Evolutionary conservation across 2,329 filamentous ascomycete genomes (phyloP).

Genomic region (Capronia epimyces): DNA sequence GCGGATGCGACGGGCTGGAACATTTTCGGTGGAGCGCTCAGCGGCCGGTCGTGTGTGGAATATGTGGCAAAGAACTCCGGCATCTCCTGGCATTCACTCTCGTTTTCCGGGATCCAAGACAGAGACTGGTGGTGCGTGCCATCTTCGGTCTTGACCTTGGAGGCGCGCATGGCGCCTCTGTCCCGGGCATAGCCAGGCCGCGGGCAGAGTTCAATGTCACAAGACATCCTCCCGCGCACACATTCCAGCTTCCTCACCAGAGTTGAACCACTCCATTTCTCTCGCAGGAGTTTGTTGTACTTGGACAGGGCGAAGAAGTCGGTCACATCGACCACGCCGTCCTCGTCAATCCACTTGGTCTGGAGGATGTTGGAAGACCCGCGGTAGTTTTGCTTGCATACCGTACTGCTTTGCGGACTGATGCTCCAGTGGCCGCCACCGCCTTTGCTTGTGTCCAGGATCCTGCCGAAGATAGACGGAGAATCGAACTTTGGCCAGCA

Average conservation of each 20-base stretch:
- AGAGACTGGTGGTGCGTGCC: conserved; percentile 18
- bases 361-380: conserved; percentile 70
- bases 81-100: conserved; percentile 3
- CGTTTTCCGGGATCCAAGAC: conserved; percentile 8
- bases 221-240: conserved; percentile 59
- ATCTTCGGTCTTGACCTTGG: conserved; percentile 13
- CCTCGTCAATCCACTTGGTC: conserved; percentile 70
- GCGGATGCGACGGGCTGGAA: conserved; percentile 10
- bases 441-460: conserved; percentile 68
- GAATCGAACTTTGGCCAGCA: conserved; percentile 80
- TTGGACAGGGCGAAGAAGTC: conserved; percentile 72
- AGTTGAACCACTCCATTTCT: conserved; percentile 30
- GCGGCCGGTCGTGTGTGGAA: conserved; percentile 14
- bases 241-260: conserved; percentile 67
- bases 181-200: conserved; percentile 66
- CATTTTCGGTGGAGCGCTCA: conserved; percentile 8
- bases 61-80: conserved; percentile 22
- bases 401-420: conserved; percentile 44
- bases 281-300: conserved; percentile 43
- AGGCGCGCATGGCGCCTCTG: conserved; percentile 51
- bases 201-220: conserved; percentile 67
- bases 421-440: conserved; percentile 61
- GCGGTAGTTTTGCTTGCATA: conserved; percentile 72
- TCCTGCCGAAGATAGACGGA: conserved; percentile 66
- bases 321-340: conserved; percentile 65